Conservation (phyloP, 2,329 filamentous ascomycete genomes). For the Penicillium verrucosum region DNA sequence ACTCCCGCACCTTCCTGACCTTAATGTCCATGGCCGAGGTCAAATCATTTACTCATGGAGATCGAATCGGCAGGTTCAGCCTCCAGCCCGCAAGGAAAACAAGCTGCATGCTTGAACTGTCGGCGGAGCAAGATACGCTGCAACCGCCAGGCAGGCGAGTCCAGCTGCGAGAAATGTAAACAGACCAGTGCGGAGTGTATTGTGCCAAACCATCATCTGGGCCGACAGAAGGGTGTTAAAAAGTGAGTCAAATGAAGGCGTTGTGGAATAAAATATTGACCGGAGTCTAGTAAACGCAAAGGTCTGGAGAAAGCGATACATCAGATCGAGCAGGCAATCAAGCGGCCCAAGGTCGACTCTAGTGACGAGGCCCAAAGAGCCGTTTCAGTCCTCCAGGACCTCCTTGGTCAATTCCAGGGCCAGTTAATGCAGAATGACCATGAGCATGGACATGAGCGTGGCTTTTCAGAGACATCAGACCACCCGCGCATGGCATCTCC, state of each 20-base stretch:
- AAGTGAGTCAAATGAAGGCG: constrained; percentile 53
- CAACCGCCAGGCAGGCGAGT: constrained; percentile 53
- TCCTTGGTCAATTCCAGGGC: constrained; percentile 50
- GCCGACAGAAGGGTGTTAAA: constrained; percentile 72
- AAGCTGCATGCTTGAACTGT: constrained; percentile 61
- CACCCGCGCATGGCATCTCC: constrained; percentile 22
- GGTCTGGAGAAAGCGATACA: constrained; percentile 71
- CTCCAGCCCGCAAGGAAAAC: constrained; percentile 24
- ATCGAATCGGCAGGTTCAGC: constrained; percentile 4
- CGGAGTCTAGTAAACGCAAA: constrained; percentile 60
- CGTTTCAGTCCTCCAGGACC: constrained; percentile 47
- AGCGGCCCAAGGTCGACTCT: constrained; percentile 51
- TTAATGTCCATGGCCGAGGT: background rate
- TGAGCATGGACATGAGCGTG: constrained; percentile 27
- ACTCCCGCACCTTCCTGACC: background rate
- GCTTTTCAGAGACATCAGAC: constrained; percentile 33
- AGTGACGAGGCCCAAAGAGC: constrained; percentile 44
- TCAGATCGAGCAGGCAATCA: constrained; percentile 68
- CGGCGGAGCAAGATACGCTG: constrained; percentile 67
- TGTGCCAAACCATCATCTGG: constrained; percentile 69
- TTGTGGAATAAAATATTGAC: constrained; percentile 8
- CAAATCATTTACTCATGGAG: constrained; percentile 13
- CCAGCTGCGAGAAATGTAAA: constrained; percentile 60
- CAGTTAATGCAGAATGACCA: constrained; percentile 32
- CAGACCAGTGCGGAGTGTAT: constrained; percentile 61